These are phyloP conservation scores for Aristolochia contorta DNA, from an alignment of 164 flowering plant species.

Conservation along the genomic window DNA sequence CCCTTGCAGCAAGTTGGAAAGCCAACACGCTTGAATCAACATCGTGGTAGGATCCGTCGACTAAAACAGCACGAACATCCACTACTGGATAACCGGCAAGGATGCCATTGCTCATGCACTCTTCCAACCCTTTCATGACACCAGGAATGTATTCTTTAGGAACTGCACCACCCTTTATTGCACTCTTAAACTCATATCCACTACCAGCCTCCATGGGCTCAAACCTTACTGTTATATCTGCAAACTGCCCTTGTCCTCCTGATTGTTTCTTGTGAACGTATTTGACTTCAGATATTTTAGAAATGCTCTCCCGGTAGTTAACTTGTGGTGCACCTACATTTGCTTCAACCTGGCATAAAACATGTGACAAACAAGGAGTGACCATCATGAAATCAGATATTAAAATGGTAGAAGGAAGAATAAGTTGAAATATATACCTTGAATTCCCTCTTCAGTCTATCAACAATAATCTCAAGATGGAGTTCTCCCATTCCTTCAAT, in stretches of 20 bases:
- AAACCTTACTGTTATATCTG: slow-evolving; percentile 67
- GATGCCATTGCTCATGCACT: slow-evolving; percentile 82
- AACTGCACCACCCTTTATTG: slow-evolving; percentile 92
- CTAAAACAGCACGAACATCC: slow-evolving; percentile 75
- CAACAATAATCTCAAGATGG: slow-evolving; percentile 97
- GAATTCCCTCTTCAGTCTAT: slow-evolving; percentile 85
- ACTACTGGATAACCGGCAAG: slow-evolving; percentile 95
- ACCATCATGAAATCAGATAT: background rate
- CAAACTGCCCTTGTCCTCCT: slow-evolving; percentile 98
- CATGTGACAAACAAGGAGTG: slow-evolving; percentile 3
- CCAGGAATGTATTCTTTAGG: slow-evolving; percentile 96
- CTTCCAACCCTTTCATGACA: slow-evolving; percentile 90
- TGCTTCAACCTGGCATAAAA: slow-evolving; percentile 69
- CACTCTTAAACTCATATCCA: slow-evolving; percentile 94
- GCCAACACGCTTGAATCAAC: slow-evolving; percentile 98
- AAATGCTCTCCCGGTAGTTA: slow-evolving; percentile 93
- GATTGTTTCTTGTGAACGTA: slow-evolving; percentile 95
- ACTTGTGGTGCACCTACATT: slow-evolving; percentile 99
- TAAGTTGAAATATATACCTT: slow-evolving; percentile 42
- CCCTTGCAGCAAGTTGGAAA: slow-evolving; percentile 90
- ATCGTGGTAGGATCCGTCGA: slow-evolving; percentile 92
- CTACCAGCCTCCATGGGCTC: slow-evolving; percentile 69
- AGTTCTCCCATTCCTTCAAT: slow-evolving; percentile 99
- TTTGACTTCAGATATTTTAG: slow-evolving; percentile 63
- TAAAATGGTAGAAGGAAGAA: background rate